Base-by-base conservation (phyloP, 768 basidiomycete species). In the Melanogaster broomeanus region DNA sequence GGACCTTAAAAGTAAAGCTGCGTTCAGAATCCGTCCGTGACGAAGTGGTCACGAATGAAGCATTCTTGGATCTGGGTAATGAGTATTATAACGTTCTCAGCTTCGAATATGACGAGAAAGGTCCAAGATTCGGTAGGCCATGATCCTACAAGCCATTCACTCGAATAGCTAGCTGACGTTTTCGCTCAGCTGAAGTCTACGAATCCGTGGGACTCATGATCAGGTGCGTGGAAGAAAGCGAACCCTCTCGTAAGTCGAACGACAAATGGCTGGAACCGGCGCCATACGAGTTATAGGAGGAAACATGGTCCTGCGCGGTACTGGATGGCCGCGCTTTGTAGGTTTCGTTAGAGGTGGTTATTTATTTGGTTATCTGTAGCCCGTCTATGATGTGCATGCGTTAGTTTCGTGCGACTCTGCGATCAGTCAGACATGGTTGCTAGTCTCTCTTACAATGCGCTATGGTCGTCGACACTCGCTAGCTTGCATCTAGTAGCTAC, bases 111-210 rank as follows among this genome's bases (percentile, higher is more conserved):
- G 58, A 57, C 30, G 51, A 55, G 21, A 53, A 51, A 48, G 45
- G 58, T 2, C 56, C 58, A 0, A 45, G 46, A 3, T 45, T 39
- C 16, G 48, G 65, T 66, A 24, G 30, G 63, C 53, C 16, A 2
- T 11, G 10, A 15, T 2, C 24, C 40, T 16, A 3, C 12, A n/a
- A 13, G 18, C 2, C 15, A 18, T 1, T n/a, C n/a, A 19, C 11
- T 4, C 34, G 48, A 39, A 57, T 22, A 19, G 3, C 3, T 16
- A 16, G 10, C 39, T 31, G 28, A 3, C 13, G 4, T 28, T 9
- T 6, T 51, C 21, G 16, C 18, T n/a, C 49, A 65, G 64, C 41
- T 1, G 64, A 65, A 43, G 64, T 66, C 12, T 64, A 60, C 34
- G 49, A 56, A 22, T 53, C 58, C 1, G 53, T 66, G 15, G 53